Evolutionary conservation across 768 basidiomycete genomes (phyloP), one percentile per base, ranked within the genome.

Genomic region (Sarcomyxa edulis): DNA sequence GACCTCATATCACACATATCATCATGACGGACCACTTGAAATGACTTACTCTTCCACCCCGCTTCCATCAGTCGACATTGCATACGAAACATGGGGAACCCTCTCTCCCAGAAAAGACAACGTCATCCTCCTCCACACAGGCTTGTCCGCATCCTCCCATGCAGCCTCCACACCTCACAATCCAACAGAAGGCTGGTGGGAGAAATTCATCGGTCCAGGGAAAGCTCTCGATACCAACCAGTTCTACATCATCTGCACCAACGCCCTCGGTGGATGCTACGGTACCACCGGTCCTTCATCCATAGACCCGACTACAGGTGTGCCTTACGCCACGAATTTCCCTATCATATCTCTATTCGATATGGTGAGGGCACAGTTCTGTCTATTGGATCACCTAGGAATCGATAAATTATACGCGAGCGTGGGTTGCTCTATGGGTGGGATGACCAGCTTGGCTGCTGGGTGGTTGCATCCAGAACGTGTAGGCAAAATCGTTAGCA

Each of bases 61-160:
- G 2, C 69, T 95, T 0, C 76, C 83, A 1, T 64, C 78, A 6
- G 82, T 92, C 49, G 78, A 90, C 48, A 75, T 98, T 42, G 96
- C 96, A 1, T 99, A 98, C 71, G 96, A 99, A 66, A 90, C 96
- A 0, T 99, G 96, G 96, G 96, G 96, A 2, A 78, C 76, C 2
- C 82, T 98, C 30, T 86, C 87, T 16, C 67, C 84, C 0, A 50
- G 64, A 6, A 73, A 71, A 30, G 84, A 91, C 58, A 98, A 99
- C 54, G 95, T 76, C 34, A 93, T 99, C 34, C 80, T 99, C 9
- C 74, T 99, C 8, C 94, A 97, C 53, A 99, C 96, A 0, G 96
- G 96, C 12, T 75, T 99, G 3, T 94, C 90, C 8, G 96, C 94
- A 0, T 94, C 91, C 1, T 96, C 93, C 0, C 96, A 99, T 63